Conservation (phyloP, 2,329 filamentous ascomycete species). For the Harringtonia lauricola region DNA sequence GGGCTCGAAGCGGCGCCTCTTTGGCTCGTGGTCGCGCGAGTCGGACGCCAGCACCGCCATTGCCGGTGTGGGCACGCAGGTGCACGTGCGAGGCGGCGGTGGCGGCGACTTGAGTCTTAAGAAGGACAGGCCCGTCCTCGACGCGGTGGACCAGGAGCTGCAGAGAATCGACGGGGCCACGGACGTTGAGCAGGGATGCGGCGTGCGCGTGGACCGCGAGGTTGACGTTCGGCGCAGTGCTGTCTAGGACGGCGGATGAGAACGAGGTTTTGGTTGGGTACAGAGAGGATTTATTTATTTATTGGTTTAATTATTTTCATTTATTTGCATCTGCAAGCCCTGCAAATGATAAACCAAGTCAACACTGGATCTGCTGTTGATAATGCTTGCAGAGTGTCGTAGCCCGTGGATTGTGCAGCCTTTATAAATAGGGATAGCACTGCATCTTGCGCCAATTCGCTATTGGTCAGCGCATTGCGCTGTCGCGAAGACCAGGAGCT, state of each 20-base stretch:
- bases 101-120: background rate
- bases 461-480: slow-evolving; percentile 10
- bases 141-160: slow-evolving; percentile 14
- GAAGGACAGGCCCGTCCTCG: background rate
- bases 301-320: too few species aligned
- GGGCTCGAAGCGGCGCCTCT: background rate
- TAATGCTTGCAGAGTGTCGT: too few species aligned
- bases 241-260: too few species aligned
- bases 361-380: too few species aligned
- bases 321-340: too few species aligned
- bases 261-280: too few species aligned
- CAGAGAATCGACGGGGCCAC: slow-evolving; percentile 11
- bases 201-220: slow-evolving; percentile 13
- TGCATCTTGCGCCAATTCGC: slow-evolving; percentile 8
- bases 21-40: slow-evolving; percentile 4
- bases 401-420: too few species aligned
- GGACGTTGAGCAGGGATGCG: background rate
- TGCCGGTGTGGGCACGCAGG: slow-evolving; percentile 1
- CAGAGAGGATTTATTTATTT: too few species aligned
- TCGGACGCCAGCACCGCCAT: slow-evolving; percentile 5
- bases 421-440: too few species aligned
- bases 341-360: too few species aligned
- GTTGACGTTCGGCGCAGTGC: slow-evolving; percentile 6
- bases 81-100: background rate
- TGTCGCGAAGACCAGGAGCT: slow-evolving; percentile 1